Base-by-base conservation (phyloP, 2,329 filamentous ascomycete genomes). In the Ramichloridium luteum region DNA sequence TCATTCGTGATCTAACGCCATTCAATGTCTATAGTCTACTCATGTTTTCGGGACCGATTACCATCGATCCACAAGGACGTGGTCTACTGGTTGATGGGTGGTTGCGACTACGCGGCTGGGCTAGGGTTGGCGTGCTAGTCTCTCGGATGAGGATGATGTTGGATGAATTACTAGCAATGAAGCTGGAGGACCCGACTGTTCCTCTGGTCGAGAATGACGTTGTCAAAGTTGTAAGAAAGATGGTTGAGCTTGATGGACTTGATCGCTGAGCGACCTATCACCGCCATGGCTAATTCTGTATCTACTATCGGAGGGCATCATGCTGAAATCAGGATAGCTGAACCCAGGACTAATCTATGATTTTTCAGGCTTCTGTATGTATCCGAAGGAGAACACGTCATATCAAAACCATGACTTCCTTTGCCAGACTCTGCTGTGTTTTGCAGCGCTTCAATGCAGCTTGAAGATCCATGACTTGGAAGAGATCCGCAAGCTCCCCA, bases 51-150 rank as follows among this genome's bases (percentile, higher is more conserved):
- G 90, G 90, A 0, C 67, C 74, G 2, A 84, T 96, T 30, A 73
- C 76, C 37, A 72, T 96, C 3, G 90, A 96, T 58, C 93, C 85
- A 1, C 64, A 85, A 26, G 88, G 88, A 4, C 68, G 86, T 13
- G 90, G 90, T 0, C 61, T 98, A 12, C 64, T 94, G 3, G 82
- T 98, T 3, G 90, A 96, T 58, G 85, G 83, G 31, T 96, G 88
- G 90, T 64, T 96, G 18, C 57, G 72, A 20, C 61, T 98, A 17
- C 70, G 84, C 14, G 90, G 90, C 1, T 98, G 90, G 90, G 88
- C 90, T 1, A 72, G 90, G 28, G 90, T 98, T 41, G 90, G 88
- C 16, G 88, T 96, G 9, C 57, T 98, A 44, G 79, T 93, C 3
- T 81, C 79, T 27, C 68, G 88, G 40, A 58, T 98, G 44, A 70